These are phyloP conservation scores for Pharus latifolius DNA, from an alignment of 176 grass and related monocot species.

Conservation along the genomic window DNA sequence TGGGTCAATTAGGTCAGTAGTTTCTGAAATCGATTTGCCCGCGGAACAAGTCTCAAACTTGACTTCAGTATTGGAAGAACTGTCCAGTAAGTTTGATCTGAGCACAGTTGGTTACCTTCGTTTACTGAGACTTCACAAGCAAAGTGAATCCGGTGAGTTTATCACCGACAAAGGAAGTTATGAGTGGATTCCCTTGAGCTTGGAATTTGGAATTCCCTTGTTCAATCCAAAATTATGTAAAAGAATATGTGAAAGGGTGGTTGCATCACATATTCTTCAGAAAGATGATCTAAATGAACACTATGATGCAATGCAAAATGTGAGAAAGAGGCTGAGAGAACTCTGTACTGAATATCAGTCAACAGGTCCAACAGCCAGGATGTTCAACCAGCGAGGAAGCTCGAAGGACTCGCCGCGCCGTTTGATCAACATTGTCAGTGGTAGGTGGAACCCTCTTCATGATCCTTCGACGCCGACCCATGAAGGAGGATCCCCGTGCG, in stretches of 20 bases:
- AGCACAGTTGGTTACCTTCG: conserved; percentile 74
- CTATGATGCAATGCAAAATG: conserved; percentile 69
- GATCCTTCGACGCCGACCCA: conserved; percentile 32
- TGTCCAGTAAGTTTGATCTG: conserved; percentile 55
- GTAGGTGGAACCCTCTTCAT: conserved; percentile 66
- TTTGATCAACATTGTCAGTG: conserved; percentile 61
- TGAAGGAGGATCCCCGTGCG: conserved; percentile 18
- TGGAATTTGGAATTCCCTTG: conserved; percentile 89
- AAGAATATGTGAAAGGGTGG: conserved; percentile 67
- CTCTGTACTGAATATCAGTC: conserved; percentile 81
- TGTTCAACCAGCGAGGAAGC: conserved; percentile 54
- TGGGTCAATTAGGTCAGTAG: conserved; percentile 37
- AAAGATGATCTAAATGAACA: conserved; percentile 52
- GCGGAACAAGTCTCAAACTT: conserved; percentile 36
- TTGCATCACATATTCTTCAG: conserved; percentile 56
- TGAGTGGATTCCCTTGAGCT: conserved; percentile 74
- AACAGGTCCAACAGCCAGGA: conserved; percentile 65
- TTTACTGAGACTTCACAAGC: conserved; percentile 62
- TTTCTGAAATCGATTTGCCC: conserved; percentile 9
- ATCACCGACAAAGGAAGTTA: conserved; percentile 25
- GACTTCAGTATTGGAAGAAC: conserved; percentile 37
- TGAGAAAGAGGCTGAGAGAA: conserved; percentile 65
- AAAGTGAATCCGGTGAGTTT: conserved; percentile 15
- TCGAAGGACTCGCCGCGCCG: conserved; percentile 40
- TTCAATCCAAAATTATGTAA: conserved; percentile 83